Percentiles rank a stretch among this genome's conserved stretches.
Evolutionary conservation across 2,329 filamentous ascomycete genomes (phyloP).

Genomic region (Aspergillus sp.): DNA sequence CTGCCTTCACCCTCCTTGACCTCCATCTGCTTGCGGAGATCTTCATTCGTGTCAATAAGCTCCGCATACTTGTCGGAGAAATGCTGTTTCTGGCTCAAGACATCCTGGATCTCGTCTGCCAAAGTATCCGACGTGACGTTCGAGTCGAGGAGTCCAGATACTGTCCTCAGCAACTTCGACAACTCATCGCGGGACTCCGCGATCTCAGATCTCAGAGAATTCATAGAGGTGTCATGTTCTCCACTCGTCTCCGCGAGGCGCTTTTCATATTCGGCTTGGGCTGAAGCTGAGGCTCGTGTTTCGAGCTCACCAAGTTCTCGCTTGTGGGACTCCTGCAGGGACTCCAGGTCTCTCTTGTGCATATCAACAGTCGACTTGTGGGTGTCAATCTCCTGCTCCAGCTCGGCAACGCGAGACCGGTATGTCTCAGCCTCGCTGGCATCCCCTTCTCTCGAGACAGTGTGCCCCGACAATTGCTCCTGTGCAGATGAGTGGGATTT

Average conservation of each 20-base stretch:
- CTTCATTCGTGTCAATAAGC: slow-evolving; percentile 31
- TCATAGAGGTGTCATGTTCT: slow-evolving; percentile 51
- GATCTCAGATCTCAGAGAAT: slow-evolving; percentile 53
- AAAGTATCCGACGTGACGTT: slow-evolving; percentile 48
- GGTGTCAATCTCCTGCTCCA: slow-evolving; percentile 48
- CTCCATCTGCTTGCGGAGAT: slow-evolving; percentile 30
- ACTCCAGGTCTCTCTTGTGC: slow-evolving; percentile 45
- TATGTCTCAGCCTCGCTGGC: slow-evolving; percentile 40
- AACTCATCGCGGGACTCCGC: slow-evolving; percentile 57
- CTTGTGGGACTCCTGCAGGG: slow-evolving; percentile 45
- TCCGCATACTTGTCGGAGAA: slow-evolving; percentile 35
- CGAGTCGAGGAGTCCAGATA: slow-evolving; percentile 35
- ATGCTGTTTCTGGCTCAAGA: slow-evolving; percentile 33
- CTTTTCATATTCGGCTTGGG: slow-evolving; percentile 28
- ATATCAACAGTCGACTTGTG: slow-evolving; percentile 47
- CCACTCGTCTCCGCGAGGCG: slow-evolving; percentile 43
- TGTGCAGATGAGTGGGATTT: slow-evolving; percentile 57
- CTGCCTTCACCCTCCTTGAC: slow-evolving; percentile 26
- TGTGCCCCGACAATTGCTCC: slow-evolving; percentile 58
- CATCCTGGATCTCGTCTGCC: slow-evolving; percentile 55
- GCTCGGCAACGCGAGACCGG: slow-evolving; percentile 40
- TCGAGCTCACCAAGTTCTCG: slow-evolving; percentile 33
- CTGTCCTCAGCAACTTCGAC: slow-evolving; percentile 54
- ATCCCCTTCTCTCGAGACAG: slow-evolving; percentile 49
- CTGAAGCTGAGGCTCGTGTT: slow-evolving; percentile 25